Conservation (phyloP, 2,329 filamentous ascomycete species). For the Penicillium sp. region DNA sequence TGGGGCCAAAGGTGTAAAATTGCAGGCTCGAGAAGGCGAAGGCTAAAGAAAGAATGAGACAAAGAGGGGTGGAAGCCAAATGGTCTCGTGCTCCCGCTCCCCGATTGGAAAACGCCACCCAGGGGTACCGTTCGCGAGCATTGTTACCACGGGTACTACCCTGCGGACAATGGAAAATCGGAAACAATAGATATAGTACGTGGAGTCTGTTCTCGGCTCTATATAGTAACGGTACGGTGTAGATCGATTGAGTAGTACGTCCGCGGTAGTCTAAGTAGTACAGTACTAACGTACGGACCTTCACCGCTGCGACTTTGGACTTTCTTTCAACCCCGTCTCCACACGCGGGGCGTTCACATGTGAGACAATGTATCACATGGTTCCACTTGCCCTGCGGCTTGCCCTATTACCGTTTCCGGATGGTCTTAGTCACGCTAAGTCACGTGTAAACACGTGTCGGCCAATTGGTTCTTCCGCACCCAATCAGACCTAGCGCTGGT, state of each 20-base stretch:
- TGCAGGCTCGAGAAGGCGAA: slow-evolving; percentile 1
- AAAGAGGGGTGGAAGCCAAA: slow-evolving; percentile 3
- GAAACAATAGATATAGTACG: not conserved
- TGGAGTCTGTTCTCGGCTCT: not conserved
- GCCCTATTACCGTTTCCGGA: slow-evolving; percentile 3
- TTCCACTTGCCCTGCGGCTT: slow-evolving; percentile 1
- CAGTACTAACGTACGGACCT: not conserved
- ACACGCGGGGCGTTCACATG: not conserved
- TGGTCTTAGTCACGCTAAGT: not conserved
- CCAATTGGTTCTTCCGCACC: slow-evolving; percentile 9
- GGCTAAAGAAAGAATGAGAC: slow-evolving; percentile 12
- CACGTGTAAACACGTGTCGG: not conserved
- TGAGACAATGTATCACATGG: not conserved
- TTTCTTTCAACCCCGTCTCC: not conserved
- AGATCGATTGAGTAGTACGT: not conserved
- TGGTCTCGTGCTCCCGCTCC: slow-evolving; percentile 37
- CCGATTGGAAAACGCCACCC: slow-evolving; percentile 24
- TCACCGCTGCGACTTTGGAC: not conserved
- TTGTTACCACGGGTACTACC: not conserved
- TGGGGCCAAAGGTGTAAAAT: not conserved
- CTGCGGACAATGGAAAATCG: not conserved
- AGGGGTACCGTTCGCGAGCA: not conserved
- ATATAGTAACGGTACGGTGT: not conserved
- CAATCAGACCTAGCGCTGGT: slow-evolving; percentile 25
- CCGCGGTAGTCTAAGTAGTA: not conserved